Evolutionary conservation across 208 protist species (phyloP).

Genomic region (Jaenimonas drosophilae): DNA sequence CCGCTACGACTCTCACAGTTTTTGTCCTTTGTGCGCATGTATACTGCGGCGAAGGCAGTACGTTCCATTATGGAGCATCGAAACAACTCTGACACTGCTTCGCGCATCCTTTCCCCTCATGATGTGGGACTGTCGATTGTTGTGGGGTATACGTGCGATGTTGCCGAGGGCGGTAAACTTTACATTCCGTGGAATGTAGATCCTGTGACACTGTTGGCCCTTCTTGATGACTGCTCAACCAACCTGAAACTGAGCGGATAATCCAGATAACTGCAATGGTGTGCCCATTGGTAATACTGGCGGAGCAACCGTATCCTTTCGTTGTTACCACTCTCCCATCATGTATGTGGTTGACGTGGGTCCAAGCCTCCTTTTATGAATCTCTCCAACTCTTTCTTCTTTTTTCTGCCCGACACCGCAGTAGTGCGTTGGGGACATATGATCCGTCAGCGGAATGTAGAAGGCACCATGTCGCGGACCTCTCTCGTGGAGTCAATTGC

Average conservation of each 20-base stretch:
- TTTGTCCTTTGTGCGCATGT: constrained; percentile 68
- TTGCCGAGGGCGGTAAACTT: constrained; percentile 65
- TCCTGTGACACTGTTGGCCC: constrained; percentile 40
- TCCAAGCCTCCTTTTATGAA: too few relatives aligned
- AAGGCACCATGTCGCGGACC: too few relatives aligned
- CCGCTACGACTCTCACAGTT: constrained; percentile 57
- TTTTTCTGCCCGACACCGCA: too few relatives aligned
- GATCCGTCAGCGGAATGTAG: too few relatives aligned
- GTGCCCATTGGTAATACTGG: too few relatives aligned
- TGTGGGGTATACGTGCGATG: constrained; percentile 55
- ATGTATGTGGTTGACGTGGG: too few relatives aligned
- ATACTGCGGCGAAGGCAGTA: constrained; percentile 35
- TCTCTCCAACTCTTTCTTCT: too few relatives aligned
- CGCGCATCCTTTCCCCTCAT: constrained; percentile 9
- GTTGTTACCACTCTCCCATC: too few relatives aligned
- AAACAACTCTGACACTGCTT: not conserved
- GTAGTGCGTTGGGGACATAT: too few relatives aligned
- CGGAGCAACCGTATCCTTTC: too few relatives aligned
- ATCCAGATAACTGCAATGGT: too few relatives aligned
- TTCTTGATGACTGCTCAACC: constrained; percentile 40
- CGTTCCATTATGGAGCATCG: constrained; percentile 27
- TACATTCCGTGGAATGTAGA: constrained; percentile 78
- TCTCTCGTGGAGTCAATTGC: constrained; percentile 51
- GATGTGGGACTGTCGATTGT: constrained; percentile 51
- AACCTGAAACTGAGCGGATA: too few relatives aligned